Percentiles rank a stretch among this genome's conserved stretches.
These are phyloP conservation scores for Lachancea lanzarotensis DNA, from an alignment of 805 yeast species.

Conservation along the genomic window DNA sequence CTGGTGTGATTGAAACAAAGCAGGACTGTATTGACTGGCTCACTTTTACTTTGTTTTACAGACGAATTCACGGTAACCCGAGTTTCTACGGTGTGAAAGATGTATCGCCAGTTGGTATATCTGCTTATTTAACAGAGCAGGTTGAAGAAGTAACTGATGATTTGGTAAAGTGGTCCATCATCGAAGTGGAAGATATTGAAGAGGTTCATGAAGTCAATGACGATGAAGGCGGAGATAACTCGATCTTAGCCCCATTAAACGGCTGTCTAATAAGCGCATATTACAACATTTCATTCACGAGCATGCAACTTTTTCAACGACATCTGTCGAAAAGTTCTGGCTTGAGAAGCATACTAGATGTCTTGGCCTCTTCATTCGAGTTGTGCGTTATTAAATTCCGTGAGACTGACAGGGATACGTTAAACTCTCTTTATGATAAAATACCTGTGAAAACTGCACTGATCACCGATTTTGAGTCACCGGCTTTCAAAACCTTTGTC, in stretches of 20 bases:
- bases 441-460: constrained; percentile 54
- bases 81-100: constrained; percentile 78
- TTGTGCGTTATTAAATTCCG: constrained; percentile 64
- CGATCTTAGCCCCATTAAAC: constrained; percentile 49
- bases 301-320: constrained; percentile 55
- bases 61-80: constrained; percentile 77
- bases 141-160: constrained; percentile 68
- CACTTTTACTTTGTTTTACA: constrained; percentile 74
- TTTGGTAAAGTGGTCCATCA: constrained; percentile 50
- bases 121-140: constrained; percentile 76
- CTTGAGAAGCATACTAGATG: constrained; percentile 55
- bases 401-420: constrained; percentile 45
- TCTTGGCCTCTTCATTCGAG: constrained; percentile 62
- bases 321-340: constrained; percentile 51
- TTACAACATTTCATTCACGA: constrained; percentile 55
- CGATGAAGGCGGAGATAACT: constrained; percentile 33
- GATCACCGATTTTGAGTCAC: constrained; percentile 35
- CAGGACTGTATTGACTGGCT: constrained; percentile 92
- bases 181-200: constrained; percentile 46
- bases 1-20: constrained; percentile 52
- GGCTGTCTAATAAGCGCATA: constrained; percentile 73
- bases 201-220: constrained; percentile 21
- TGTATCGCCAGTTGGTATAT: constrained; percentile 57
- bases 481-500: constrained; percentile 63
- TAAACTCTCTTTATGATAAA: constrained; percentile 47